A percentile compares a stretch with the other conserved stretches of the same genome.
phyloP scores from a whole-genome alignment of 2,329 filamentous ascomycete genomes.

The Trichoderma sp. region DNA sequence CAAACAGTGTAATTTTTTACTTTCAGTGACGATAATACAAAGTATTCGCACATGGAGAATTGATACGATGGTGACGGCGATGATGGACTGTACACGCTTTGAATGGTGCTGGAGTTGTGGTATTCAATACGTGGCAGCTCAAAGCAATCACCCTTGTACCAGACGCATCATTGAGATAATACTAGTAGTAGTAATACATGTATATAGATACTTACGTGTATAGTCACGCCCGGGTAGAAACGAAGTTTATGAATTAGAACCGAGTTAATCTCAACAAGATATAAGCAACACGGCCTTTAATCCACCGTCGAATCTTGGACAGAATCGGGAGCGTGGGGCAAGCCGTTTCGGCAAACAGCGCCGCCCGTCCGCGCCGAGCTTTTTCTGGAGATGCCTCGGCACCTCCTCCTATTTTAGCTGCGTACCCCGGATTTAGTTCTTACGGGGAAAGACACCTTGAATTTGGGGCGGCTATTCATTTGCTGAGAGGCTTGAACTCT shows the following conservation, averaged over 20 bases:
- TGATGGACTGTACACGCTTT: neutral
- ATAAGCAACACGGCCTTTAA: neutral
- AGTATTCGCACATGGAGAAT: slow-evolving; percentile 8
- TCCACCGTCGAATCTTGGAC: neutral
- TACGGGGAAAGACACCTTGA: neutral
- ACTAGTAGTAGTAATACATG: neutral
- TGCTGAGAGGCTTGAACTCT: neutral
- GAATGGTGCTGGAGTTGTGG: neutral
- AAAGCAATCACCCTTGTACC: too few species aligned
- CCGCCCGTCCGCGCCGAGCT: neutral
- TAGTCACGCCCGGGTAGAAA: neutral
- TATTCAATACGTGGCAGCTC: too few species aligned
- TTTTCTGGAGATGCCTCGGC: slow-evolving; percentile 37
- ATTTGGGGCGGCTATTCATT: neutral
- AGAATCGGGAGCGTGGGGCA: neutral
- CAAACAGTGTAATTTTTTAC: slow-evolving; percentile 20
- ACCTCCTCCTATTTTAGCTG: slow-evolving; percentile 28
- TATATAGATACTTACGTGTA: neutral
- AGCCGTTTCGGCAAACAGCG: slow-evolving; percentile 12
- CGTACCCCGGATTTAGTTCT: slow-evolving; percentile 15
- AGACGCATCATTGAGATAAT: neutral
- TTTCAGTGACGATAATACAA: slow-evolving; percentile 14
- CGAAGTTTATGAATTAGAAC: neutral
- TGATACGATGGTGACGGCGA: neutral
- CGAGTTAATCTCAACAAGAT: too few species aligned